Evolutionary conservation across 192 early-diverging fungal genomes (phyloP), one percentile per base, ranked within the genome.

Genomic region (Backusella morwellensis): DNA sequence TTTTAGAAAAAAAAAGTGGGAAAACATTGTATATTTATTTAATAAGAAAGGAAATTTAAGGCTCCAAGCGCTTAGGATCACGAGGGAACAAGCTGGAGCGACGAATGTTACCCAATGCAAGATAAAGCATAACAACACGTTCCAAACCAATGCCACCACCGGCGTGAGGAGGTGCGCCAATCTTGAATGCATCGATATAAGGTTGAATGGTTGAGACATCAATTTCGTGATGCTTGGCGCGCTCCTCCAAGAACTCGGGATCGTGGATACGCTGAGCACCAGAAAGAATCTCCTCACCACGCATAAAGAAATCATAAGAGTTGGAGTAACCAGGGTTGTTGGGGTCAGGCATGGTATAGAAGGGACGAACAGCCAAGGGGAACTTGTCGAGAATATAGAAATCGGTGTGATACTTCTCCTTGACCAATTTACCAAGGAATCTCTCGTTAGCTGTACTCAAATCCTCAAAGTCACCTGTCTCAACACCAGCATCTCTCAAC

Each of bases 371-470:
- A 9, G 81, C 91, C 73, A 96, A 83, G n/a, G 98, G 98, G 91
- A 99, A 99, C 88, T 99, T 99, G 91, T 99, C 98, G 56, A 99
- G 84, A 83, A 99, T 96, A 88, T 94, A 99, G 82, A 99, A 99
- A 86, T 99, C 98, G 17, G 97, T 98, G 76, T 92, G 81, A 87
- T 98, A 97, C 90, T 97, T 96, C 73, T 94, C 91, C 80, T 92
- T 92, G 73, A 99, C 95, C 44, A 98, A 85, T 77, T 90, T 83
- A 70, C 98, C 98, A 21, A 99, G 90, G 42, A 86, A 80, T 68
- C 88, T 86, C 85, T 99, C 98, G 42, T 90, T 88, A 47, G 92
- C 93, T 3, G 98, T 99, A 77, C 87, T 91, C 75, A 99, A 84
- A 84, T 99, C 98, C 66, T 97, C 97, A 82, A 89, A 93, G 84